Evolutionary conservation across 1,284 basidiomycete species (phyloP).

Genomic region (Earliella scabrosa): DNA sequence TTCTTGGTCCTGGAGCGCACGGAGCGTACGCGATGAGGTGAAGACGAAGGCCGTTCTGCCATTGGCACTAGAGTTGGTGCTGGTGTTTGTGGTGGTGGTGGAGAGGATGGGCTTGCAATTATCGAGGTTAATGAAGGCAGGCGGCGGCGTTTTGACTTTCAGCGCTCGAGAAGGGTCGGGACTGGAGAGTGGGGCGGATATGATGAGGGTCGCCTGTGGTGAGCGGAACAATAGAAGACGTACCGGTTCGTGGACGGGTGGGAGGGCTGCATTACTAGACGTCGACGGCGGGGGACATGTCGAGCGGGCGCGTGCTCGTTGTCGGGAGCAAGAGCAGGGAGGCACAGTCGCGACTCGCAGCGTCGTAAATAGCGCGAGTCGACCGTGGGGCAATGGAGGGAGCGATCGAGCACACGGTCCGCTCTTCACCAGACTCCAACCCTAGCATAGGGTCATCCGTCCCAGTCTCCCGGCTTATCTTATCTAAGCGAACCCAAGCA

Average conservation of each 20-base stretch:
- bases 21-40: constrained; percentile 33
- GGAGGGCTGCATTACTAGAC: constrained; percentile 38
- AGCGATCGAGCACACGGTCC: constrained; percentile 13
- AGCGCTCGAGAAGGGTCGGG: constrained; percentile 1
- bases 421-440: not conserved
- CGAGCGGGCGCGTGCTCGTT: constrained; percentile 35
- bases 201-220: not conserved
- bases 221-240: not conserved
- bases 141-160: constrained; percentile 28
- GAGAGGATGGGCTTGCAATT: constrained; percentile 29
- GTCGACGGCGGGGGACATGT: constrained; percentile 57
- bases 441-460: constrained; percentile 8
- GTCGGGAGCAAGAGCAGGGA: constrained; percentile 8
- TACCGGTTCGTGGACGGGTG: constrained; percentile 2
- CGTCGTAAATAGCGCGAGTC: constrained; percentile 10
- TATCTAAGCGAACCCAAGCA: constrained; percentile 3
- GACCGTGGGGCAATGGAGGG: constrained; percentile 12
- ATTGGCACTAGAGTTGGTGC: constrained; percentile 50
- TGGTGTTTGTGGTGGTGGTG: constrained; percentile 45
- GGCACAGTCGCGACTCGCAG: not conserved
- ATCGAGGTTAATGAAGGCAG: constrained; percentile 32
- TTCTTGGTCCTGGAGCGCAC: constrained; percentile 20
- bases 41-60: constrained; percentile 33
- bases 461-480: not conserved
- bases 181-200: not conserved